Percentiles rank a stretch among this genome's conserved stretches.
phyloP scores from a whole-genome alignment of 139 green algal genomes.

The Chlorella sp. region DNA sequence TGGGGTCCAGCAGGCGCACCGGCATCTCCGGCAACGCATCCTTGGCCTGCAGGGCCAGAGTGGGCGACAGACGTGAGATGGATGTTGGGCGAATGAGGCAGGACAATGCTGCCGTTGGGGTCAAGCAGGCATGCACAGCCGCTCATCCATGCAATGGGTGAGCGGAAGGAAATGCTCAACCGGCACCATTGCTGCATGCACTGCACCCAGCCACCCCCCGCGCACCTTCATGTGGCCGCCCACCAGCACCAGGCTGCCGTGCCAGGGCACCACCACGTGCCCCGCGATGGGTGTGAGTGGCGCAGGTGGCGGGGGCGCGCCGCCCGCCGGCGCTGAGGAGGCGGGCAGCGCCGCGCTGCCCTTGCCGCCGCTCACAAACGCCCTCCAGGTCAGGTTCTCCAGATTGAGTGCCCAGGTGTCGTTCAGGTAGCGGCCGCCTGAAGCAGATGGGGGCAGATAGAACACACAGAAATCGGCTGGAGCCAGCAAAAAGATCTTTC shows the following conservation, averaged over 20 bases:
- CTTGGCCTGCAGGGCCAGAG: slow-evolving; percentile 77
- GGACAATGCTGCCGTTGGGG: too few species aligned
- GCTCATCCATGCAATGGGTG: too few species aligned
- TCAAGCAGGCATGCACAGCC: too few species aligned
- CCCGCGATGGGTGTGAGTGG: slow-evolving; percentile 68
- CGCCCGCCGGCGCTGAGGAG: slow-evolving; percentile 1
- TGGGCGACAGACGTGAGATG: too few species aligned
- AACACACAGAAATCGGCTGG: too few species aligned
- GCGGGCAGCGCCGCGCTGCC: slow-evolving; percentile 12
- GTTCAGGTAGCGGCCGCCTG: slow-evolving; percentile 86
- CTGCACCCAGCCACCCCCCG: not conserved
- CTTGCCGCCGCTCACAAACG: not conserved
- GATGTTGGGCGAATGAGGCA: too few species aligned
- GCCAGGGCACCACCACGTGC: slow-evolving; percentile 63
- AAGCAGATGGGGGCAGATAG: not conserved
- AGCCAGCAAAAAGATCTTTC: too few species aligned
- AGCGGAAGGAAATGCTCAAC: too few species aligned
- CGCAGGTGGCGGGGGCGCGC: slow-evolving; percentile 1
- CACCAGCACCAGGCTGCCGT: slow-evolving; percentile 75
- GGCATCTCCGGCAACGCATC: slow-evolving; percentile 54
- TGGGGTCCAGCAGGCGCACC: slow-evolving; percentile 75
- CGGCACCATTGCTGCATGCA: too few species aligned
- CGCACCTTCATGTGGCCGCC: slow-evolving; percentile 86
- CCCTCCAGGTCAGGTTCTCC: slow-evolving; percentile 74
- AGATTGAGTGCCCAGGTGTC: slow-evolving; percentile 91